Evolutionary conservation across 176 grass and related monocot species (phyloP), one percentile per base, ranked within the genome.

Genomic region (Carex myosuroides): DNA sequence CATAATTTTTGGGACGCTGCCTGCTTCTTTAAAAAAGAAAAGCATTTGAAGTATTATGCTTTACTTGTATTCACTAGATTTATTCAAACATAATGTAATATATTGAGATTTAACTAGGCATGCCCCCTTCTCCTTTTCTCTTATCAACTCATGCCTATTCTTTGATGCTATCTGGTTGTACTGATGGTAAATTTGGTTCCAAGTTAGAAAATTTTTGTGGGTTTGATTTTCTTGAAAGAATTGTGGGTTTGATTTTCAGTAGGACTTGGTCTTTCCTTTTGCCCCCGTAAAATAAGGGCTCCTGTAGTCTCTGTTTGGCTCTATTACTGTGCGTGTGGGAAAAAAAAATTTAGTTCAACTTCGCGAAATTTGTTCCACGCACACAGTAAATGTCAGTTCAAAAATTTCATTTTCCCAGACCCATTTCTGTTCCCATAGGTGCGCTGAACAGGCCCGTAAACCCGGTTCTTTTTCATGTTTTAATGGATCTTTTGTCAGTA

Each of bases 1-100:
- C 32, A 76, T 84, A 18, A 65, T 97, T 61, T 97, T 92, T 14
- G 90, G 92, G 59, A 94, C 94, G 33, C 79, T 92, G 78, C 92
- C 94, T 37, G 87, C 90, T 41, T 71, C 77, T 68, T 69, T 83
- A 62, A 18, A 81, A 80, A 79, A 53, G 30, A 90, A 90, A 50
- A 84, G 71, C 62, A 85, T 56, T 57, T 85, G 83, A 97, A 26
- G 24, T 64, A 65, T 69, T 80, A 44, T 82, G 79, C 67, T 11
- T 48, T 21, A 67, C 88, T 13, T 91, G 84, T 79, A 53, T 54
- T 75, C 84, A 65, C 18, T 63, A 52, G 82, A 79, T 54, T 81
- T 60, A 52, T 80, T 84, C 60, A 79, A 84, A 70, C 58, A n/a
- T 60, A 69, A 21, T 92, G 93, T 89, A 85, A 91, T 88, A 87